Evolutionary conservation across 305 asterid species (phyloP), one percentile per base, ranked within the genome.

Genomic region (Nicotiana rustica): DNA sequence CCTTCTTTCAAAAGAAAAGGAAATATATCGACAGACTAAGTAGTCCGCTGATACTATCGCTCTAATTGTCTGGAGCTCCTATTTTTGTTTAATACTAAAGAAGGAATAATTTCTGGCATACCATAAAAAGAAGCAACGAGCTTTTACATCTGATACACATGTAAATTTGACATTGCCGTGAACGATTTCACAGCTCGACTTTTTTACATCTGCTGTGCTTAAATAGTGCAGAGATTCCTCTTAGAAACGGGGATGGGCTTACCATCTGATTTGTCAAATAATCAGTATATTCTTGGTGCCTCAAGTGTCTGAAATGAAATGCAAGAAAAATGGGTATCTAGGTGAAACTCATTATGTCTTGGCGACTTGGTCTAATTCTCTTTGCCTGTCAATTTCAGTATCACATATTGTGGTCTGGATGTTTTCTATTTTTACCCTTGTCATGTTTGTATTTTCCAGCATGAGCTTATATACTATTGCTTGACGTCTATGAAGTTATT

Each of bases 401-500:
- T 14, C 25, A 25, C 9, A 59, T 17, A n/a, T 59, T 7, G 10
- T 59, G 2, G 10, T 5, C 59, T 4, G 17, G 59, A 52, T 52
- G 15, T 14, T 52, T 52, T 17, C 18, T 56, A 55, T 56, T 56
- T 56, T 14, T 56, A 3, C 1, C 17, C 60, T 55, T 55, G n/a
- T 4, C 15, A 55, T 56, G 61, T 15, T 56, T 56, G n/a, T 56
- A 1, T 56, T n/a, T 5, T 59, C 65, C 18, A 59, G 8, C 65
- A 60, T 44, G 35, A 29, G 21, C 47, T 57, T 17, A 49, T 49
- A 19, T 44, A n/a, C 31, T 31, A 29, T 59, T 77, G 35, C 78
- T 38, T 83, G 49, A 77, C 19, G 55, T 4, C 71, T 68, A 83
- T 31, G 75, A 36, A 59, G 65, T 59, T 57, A 15, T 65, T 66